These are phyloP conservation scores for Climacium dendroides DNA, from an alignment of 225 moss, liverwort and hornwort genomes.

Conservation along the genomic window DNA sequence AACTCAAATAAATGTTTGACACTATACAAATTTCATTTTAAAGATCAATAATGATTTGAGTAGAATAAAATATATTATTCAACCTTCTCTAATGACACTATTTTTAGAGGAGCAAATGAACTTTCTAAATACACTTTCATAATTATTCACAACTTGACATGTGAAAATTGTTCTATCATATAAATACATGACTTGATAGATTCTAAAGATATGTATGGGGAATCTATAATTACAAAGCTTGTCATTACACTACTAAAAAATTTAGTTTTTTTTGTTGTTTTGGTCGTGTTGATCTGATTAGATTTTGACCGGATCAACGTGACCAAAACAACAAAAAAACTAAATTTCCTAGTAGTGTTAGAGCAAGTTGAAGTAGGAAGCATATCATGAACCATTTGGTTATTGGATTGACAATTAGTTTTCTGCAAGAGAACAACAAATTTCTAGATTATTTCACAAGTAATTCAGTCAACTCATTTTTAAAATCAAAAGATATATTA, in stretches of 20 bases:
- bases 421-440: not conserved
- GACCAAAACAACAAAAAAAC: too few relatives aligned
- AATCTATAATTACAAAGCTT: not conserved
- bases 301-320: too few relatives aligned
- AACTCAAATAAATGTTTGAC: not conserved
- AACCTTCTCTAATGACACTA: not conserved
- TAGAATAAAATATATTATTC: not conserved
- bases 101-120: not conserved
- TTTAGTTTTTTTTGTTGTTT: too few relatives aligned
- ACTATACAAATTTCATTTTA: not conserved
- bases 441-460: accelerated
- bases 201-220: not conserved
- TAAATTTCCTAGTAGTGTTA: too few relatives aligned
- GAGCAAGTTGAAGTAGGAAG: not conserved
- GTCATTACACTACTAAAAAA: too few relatives aligned
- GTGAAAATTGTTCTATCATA: not conserved
- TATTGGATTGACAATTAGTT: too few relatives aligned
- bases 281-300: too few relatives aligned
- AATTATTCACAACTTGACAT: not conserved
- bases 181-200: not conserved
- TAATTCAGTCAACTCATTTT: not conserved
- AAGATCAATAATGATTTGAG: not conserved
- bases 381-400: too few relatives aligned
- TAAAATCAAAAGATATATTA: not conserved
- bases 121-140: not conserved